These are phyloP conservation scores for Ligustrum vulgare DNA, from an alignment of 257 asterid species.

Conservation along the genomic window DNA sequence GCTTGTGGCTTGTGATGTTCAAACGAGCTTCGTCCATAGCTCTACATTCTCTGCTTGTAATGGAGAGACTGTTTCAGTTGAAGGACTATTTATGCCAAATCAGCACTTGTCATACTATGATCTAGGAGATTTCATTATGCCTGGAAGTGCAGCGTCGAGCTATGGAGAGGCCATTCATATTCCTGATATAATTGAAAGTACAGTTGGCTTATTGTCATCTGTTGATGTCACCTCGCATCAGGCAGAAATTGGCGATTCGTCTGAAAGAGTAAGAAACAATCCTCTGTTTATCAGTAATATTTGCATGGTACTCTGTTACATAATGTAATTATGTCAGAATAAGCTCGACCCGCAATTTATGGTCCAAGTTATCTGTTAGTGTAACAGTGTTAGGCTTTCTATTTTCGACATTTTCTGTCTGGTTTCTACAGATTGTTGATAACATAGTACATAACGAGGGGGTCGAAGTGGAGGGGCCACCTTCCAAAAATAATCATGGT, in stretches of 20 bases:
- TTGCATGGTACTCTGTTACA: neutral
- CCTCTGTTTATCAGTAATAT: neutral
- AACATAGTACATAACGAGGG: slow-evolving; percentile 66
- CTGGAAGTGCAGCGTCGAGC: slow-evolving; percentile 56
- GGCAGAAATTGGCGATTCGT: slow-evolving; percentile 60
- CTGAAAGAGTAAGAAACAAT: slow-evolving; percentile 54
- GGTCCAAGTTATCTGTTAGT: neutral
- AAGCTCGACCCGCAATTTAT: neutral
- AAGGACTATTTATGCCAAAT: slow-evolving; percentile 42
- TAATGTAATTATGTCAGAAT: neutral
- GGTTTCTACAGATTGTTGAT: slow-evolving; percentile 65
- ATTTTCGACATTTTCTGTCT: neutral
- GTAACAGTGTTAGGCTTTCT: neutral
- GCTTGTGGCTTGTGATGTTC: slow-evolving; percentile 55
- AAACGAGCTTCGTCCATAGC: slow-evolving; percentile 59
- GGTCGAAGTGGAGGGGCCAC: slow-evolving; percentile 45
- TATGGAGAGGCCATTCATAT: slow-evolving; percentile 56
- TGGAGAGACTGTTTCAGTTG: slow-evolving; percentile 54
- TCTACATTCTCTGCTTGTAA: slow-evolving; percentile 76
- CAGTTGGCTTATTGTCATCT: slow-evolving; percentile 65
- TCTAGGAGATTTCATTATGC: slow-evolving; percentile 55
- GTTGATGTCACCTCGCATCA: slow-evolving; percentile 66
- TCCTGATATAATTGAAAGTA: slow-evolving; percentile 84
- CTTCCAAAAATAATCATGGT: slow-evolving; percentile 30
- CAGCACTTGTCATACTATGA: slow-evolving; percentile 52